Evolutionary conservation across 208 protist species (phyloP).

Genomic region (Trypanosoma vivax): DNA sequence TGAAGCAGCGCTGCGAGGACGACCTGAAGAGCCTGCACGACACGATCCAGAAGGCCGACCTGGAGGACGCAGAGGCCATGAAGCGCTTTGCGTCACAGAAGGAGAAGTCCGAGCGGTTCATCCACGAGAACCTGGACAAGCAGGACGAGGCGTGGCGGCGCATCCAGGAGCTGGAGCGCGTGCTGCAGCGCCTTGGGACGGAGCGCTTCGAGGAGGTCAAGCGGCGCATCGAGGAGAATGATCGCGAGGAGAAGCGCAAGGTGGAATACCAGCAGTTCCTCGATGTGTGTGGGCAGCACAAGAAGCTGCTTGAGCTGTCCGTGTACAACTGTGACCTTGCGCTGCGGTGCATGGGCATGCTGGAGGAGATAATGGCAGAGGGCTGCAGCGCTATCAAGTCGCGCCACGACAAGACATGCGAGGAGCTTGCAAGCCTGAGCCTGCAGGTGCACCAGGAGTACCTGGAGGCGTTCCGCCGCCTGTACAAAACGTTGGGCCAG

Average conservation of each 20-base stretch:
- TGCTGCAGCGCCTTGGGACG: slow-evolving; percentile 63
- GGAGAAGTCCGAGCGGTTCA: slow-evolving; percentile 61
- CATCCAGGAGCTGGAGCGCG: slow-evolving; percentile 74
- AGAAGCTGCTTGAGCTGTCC: slow-evolving; percentile 71
- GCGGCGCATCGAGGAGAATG: slow-evolving; percentile 77
- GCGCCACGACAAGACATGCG: slow-evolving; percentile 67
- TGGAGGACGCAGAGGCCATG: slow-evolving; percentile 71
- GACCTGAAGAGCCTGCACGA: slow-evolving; percentile 75
- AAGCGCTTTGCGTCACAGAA: slow-evolving; percentile 61
- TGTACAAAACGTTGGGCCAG: slow-evolving; percentile 74
- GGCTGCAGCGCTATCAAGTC: slow-evolving; percentile 59
- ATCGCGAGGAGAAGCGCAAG: slow-evolving; percentile 72
- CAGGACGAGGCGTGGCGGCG: slow-evolving; percentile 73
- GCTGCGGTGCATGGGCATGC: slow-evolving; percentile 52
- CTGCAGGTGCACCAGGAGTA: slow-evolving; percentile 64
- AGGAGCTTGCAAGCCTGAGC: slow-evolving; percentile 42
- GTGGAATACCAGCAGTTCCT: slow-evolving; percentile 86
- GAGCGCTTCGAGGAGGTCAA: slow-evolving; percentile 82
- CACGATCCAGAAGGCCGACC: slow-evolving; percentile 68
- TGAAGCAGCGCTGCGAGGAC: slow-evolving; percentile 66
- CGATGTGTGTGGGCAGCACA: slow-evolving; percentile 65
- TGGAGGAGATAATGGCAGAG: slow-evolving; percentile 70
- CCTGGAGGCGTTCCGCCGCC: slow-evolving; percentile 55
- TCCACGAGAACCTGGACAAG: slow-evolving; percentile 61
- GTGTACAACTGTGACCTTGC: slow-evolving; percentile 77